A percentile compares a stretch with the other conserved stretches of the same genome.
Evolutionary conservation across 305 asterid genomes (phyloP).

Genomic region (Fraxinus dipetala): DNA sequence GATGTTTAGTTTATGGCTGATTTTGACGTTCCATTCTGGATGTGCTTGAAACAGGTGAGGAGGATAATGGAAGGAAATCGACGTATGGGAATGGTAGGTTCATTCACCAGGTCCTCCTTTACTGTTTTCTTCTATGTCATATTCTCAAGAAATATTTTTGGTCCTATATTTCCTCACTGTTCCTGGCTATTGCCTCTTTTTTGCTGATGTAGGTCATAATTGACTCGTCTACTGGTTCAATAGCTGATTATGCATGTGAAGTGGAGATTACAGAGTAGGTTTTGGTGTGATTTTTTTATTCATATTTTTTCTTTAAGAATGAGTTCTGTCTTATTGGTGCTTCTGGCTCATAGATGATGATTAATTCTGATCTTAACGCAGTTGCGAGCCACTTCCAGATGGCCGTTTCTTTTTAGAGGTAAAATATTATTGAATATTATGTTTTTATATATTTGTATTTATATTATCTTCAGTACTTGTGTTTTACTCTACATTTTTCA

Average conservation of each 20-base stretch:
- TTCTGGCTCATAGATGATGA: conserved; percentile 27
- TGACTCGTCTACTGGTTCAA: conserved; percentile 66
- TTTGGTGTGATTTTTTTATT: conserved; percentile 12
- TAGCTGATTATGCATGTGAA: conserved; percentile 94
- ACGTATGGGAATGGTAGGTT: conserved; percentile 90
- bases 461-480: background rate
- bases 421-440: conserved; percentile 22
- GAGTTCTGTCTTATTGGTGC: conserved; percentile 21
- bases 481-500: conserved; percentile 10
- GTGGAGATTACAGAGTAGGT: conserved; percentile 96
- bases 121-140: conserved; percentile 11
- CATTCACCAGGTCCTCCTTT: background rate
- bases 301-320: background rate
- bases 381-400: conserved; percentile 99
- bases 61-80: conserved; percentile 98
- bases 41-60: conserved; percentile 66
- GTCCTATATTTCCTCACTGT: conserved; percentile 15
- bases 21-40: conserved; percentile 8
- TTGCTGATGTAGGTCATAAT: conserved; percentile 54
- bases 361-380: conserved; percentile 45
- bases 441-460: background rate
- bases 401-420: conserved; percentile 99
- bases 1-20: conserved; percentile 17
- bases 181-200: conserved; percentile 24
- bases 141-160: background rate